Evolutionary conservation across 768 basidiomycete genomes (phyloP).

Genomic region (Phallus indusiatus): DNA sequence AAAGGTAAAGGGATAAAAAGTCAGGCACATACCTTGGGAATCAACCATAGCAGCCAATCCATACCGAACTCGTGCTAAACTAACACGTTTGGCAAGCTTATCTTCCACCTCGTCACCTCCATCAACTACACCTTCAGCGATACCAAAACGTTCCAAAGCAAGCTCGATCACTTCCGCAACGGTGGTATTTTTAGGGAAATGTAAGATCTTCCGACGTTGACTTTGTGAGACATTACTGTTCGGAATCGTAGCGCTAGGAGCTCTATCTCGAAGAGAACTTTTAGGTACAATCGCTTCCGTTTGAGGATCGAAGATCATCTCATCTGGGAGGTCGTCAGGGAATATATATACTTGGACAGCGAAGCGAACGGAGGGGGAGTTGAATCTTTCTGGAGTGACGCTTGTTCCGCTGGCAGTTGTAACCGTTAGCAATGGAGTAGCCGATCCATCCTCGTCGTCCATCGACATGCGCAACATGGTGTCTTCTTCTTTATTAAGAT

Average conservation of each 20-base stretch:
- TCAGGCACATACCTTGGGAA: conserved; percentile 50
- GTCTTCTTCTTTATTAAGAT: conserved; percentile 27
- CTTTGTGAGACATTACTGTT: conserved; percentile 49
- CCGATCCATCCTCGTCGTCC: conserved; percentile 29
- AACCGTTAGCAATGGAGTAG: conserved; percentile 26
- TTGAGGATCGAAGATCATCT: conserved; percentile 87
- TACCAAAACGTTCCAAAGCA: conserved; percentile 88
- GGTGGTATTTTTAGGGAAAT: conserved; percentile 89
- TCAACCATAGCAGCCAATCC: conserved; percentile 50
- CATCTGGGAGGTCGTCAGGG: conserved; percentile 86
- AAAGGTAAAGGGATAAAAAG: conserved; percentile 5
- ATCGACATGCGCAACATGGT: conserved; percentile 25
- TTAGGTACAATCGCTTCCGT: conserved; percentile 94
- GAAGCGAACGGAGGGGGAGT: conserved; percentile 77
- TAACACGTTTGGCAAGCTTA: conserved; percentile 73
- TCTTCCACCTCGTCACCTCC: conserved; percentile 98
- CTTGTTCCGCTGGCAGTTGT: conserved; percentile 28
- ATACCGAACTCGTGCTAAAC: conserved; percentile 72
- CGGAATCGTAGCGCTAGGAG: conserved; percentile 29
- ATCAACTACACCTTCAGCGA: conserved; percentile 94
- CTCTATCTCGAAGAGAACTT: conserved; percentile 52
- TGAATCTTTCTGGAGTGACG: conserved; percentile 64
- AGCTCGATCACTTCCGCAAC: conserved; percentile 95
- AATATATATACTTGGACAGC: conserved; percentile 81
- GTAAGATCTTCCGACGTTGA: conserved; percentile 72